phyloP scores from a whole-genome alignment of 352 stramenopile genomes.

The Globisporangium spinosum region DNA sequence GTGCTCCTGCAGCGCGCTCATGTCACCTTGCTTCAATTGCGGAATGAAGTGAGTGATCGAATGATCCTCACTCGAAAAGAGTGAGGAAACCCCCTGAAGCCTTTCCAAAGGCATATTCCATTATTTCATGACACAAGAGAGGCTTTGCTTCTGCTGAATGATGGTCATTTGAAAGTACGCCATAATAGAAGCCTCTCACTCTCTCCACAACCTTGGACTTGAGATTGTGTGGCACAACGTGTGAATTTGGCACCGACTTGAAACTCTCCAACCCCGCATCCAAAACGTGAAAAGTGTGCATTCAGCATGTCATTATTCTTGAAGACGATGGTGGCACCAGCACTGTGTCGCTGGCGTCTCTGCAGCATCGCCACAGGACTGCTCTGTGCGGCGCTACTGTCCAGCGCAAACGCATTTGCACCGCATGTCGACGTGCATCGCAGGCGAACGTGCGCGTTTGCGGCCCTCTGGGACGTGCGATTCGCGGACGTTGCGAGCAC shows the following conservation, averaged over 20 bases:
- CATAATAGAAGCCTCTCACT: slow-evolving; percentile 1
- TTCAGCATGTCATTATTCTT: not conserved
- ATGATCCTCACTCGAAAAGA: slow-evolving; percentile 1
- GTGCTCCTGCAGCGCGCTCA: slow-evolving; percentile 47
- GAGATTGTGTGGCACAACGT: not conserved
- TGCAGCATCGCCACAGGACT: not conserved
- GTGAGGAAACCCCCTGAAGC: slow-evolving; percentile 1
- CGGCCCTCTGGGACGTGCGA: slow-evolving; percentile 30
- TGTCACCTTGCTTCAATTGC: not conserved
- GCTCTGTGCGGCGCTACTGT: not conserved
- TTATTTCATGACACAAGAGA: not conserved
- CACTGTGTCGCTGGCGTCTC: not conserved
- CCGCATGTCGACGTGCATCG: slow-evolving; percentile 26
- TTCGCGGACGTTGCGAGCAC: slow-evolving; percentile 16
- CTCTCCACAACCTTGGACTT: not conserved
- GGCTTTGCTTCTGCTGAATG: not conserved
- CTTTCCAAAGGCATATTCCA: not conserved
- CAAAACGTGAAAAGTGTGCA: not conserved
- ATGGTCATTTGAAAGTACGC: not conserved
- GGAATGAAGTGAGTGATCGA: not conserved
- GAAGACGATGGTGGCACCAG: not conserved
- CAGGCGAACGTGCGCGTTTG: slow-evolving; percentile 27
- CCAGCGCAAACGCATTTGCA: not conserved
- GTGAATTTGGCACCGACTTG: not conserved
- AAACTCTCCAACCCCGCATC: not conserved